These are phyloP conservation scores for Pichia sp. DNA, from an alignment of 1,139 yeast genomes.

Conservation along the genomic window DNA sequence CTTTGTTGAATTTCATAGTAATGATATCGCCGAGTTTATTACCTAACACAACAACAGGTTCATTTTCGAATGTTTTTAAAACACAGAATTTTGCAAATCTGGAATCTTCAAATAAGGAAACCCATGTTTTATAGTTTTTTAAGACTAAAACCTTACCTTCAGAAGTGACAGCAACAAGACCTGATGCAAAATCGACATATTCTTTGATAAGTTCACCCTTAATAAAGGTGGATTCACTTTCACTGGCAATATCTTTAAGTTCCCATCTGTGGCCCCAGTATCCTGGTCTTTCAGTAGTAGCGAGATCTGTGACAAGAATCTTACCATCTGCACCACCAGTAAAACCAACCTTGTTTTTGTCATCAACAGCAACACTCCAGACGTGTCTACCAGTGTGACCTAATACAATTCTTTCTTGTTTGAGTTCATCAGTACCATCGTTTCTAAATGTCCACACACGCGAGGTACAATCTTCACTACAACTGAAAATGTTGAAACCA, in stretches of 20 bases:
- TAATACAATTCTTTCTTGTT: constrained; percentile 48
- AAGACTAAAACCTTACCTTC: constrained; percentile 51
- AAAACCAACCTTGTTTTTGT: constrained; percentile 47
- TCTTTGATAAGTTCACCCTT: constrained; percentile 64
- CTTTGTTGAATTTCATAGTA: constrained; percentile 40
- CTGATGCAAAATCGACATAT: constrained; percentile 45
- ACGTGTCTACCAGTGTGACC: constrained; percentile 84
- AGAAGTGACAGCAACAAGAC: constrained; percentile 59
- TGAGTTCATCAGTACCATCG: constrained; percentile 32
- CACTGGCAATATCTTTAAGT: constrained; percentile 34
- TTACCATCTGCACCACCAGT: constrained; percentile 94
- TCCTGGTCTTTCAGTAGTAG: constrained; percentile 25
- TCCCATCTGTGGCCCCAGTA: constrained; percentile 33
- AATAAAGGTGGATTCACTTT: constrained; percentile 32
- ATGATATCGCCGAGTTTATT: constrained; percentile 53
- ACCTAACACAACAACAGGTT: constrained; percentile 46
- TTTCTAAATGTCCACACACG: constrained; percentile 62
- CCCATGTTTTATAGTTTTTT: constrained; percentile 34
- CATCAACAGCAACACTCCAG: constrained; percentile 76
- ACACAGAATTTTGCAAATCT: constrained; percentile 49
- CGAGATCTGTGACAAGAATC: constrained; percentile 58
- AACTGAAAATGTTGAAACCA: constrained; percentile 51
- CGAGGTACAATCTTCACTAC: constrained; percentile 90
- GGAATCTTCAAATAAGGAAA: constrained; percentile 31
- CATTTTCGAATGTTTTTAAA: constrained; percentile 44